A percentile compares a stretch with the other conserved stretches of the same genome.
Evolutionary conservation across 257 asterid genomes (phyloP).

Genomic region (Capsicum pubescens): DNA sequence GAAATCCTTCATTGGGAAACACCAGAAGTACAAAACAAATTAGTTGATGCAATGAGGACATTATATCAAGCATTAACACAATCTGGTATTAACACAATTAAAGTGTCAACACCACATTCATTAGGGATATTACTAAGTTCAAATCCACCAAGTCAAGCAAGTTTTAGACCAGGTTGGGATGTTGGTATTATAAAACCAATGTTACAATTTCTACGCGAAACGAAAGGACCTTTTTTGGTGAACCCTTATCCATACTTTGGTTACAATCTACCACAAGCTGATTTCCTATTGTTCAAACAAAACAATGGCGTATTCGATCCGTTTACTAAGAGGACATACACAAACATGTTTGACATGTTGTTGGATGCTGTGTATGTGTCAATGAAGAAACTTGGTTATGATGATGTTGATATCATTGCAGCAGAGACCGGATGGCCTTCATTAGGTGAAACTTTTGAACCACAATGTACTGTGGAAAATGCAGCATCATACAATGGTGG

Average conservation of each 20-base stretch:
- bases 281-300: slow-evolving; percentile 53
- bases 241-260: slow-evolving; percentile 94
- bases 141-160: slow-evolving; percentile 71
- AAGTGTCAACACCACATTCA: slow-evolving; percentile 83
- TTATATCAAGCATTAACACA: slow-evolving; percentile 58
- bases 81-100: slow-evolving; percentile 47
- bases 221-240: slow-evolving; percentile 81
- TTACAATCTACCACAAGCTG: slow-evolving; percentile 50
- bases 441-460: slow-evolving; percentile 63
- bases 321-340: slow-evolving; percentile 48
- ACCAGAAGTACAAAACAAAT: slow-evolving; percentile 58
- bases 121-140: slow-evolving; percentile 66
- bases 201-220: slow-evolving; percentile 62
- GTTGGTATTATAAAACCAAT: slow-evolving; percentile 64
- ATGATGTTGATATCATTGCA: slow-evolving; percentile 70
- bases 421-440: slow-evolving; percentile 98
- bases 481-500: slow-evolving; percentile 80
- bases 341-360: slow-evolving; percentile 75
- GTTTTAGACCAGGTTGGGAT: slow-evolving; percentile 87
- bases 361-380: slow-evolving; percentile 70
- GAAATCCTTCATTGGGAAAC: slow-evolving; percentile 97
- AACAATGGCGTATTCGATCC: slow-evolving; percentile 47
- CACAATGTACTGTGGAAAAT: slow-evolving; percentile 63
- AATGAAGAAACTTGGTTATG: slow-evolving; percentile 73
- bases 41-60: slow-evolving; percentile 74